Base-by-base conservation (phyloP, 2,329 filamentous ascomycete genomes). In the Aphanoascus verrucosus region DNA sequence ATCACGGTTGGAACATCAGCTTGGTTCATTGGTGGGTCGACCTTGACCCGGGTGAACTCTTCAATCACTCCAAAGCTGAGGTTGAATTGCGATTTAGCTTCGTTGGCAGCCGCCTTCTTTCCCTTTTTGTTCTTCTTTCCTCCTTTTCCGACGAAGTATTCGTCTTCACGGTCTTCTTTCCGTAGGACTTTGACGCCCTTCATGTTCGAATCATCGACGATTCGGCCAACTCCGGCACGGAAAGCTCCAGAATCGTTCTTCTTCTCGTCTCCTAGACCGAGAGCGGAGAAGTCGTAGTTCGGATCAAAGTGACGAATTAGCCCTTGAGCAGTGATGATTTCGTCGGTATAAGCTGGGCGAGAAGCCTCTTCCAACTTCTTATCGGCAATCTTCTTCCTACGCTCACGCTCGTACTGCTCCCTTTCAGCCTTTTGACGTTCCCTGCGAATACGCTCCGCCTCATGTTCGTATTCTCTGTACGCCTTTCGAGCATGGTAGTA, bases 281-380 rank as follows among this genome's bases (percentile, higher is more conserved):
- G 57, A 79, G 79, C 56, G 76, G 80, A 32, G 71, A 80, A 74
- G 85, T 87, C 72, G 85, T 87, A 66, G 78, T 67, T 80, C 1
- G 91, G 91, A 69, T 97, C 90, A 61, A 97, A 91, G 78, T 91
- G 91, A 61, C 84, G 83, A 62, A 97, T 86, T 44, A 98, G 78
- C 67, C 83, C 86, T 74, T 93, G 87, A 58, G 88, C 87, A 51
- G 85, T 85, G 63, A 89, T 81, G 65, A 98, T 95, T 75, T 98
- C 89, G 63, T 96, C 88, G 45, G 88, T 78, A 76, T 88, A 98
- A 50, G 93, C 93, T 14, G 85, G 89, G 63, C 88, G 84, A 31
- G 67, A 72, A 55, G 69, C 74, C 62, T 76, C 74, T 61, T 76
- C 74, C 28, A 76, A 65, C 63, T 75, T 75, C 65, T 77, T 77